Evolutionary conservation across 139 green algal species (phyloP), one percentile per base, ranked within the genome.

Genomic region (Chlorella vulgaris): DNA sequence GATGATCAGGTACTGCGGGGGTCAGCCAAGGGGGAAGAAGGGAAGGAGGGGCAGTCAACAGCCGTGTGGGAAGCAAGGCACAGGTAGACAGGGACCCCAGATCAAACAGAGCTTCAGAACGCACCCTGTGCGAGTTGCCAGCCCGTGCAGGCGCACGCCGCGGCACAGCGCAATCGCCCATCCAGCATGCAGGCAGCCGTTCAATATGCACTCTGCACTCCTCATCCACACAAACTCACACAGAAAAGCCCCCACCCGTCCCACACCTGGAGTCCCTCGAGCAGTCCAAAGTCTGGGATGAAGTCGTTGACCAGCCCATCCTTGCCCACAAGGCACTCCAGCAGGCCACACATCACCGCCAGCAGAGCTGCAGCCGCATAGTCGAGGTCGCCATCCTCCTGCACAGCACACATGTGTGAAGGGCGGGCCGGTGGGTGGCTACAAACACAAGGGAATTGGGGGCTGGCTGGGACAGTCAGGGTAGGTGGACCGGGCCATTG

Each of bases 291-390:
- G 39, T 69, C 61, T 3, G 74, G 74, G 2, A 80, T 70, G 58
- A 7, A 33, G n/a, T 40, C 18, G 4, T n/a, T n/a, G 38, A 80
- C 29, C 13, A 80, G 29, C 19, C 74, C 74, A 39, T 80, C 58
- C 74, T 80, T 70, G 58, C 74, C 74, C 38, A 86, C 68, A 36
- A 83, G 47, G 42, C 42, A 61, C 38, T 83, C 77, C 13, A 83
- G 77, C 65, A 83, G 50, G 36, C 26, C 39, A 35, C 38, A 68
- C 22, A 58, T 36, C 19, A 53, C 21, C 28, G 63, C 77, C 47
- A 83, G 65, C 77, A 83, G 38, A 1, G 65, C 77, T 10, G 76
- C 77, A 1, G 77, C 77, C 7, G 62, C 77, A 43, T 76, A 76
- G 66, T 83, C 42, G 35, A 74, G 61, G 42, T 81, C 76, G 21